A percentile compares a stretch with the other conserved stretches of the same genome.
Conservation (phyloP, 257 asterid genomes). For the Solanum virginianum region DNA sequence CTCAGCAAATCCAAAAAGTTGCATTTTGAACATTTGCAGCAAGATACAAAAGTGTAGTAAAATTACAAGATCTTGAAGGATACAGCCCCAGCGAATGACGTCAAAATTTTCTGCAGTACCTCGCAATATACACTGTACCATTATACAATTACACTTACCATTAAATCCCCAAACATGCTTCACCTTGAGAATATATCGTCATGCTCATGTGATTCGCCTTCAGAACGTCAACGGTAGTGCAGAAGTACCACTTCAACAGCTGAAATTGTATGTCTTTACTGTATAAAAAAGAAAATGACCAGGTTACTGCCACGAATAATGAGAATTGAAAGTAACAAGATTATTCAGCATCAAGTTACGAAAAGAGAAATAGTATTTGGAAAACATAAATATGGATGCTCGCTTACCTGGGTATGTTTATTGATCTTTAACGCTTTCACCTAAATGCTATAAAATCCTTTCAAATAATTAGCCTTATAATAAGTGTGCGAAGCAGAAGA, state of each 20-base stretch:
- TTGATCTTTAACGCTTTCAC: neutral
- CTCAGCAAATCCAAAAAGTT: neutral
- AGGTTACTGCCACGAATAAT: neutral
- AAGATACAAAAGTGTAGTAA: neutral
- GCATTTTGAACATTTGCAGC: neutral
- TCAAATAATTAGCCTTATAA: neutral
- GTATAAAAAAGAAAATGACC: neutral
- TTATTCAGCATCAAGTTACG: neutral
- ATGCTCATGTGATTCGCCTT: neutral
- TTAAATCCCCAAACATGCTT: neutral
- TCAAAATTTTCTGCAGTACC: neutral
- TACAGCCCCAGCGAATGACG: neutral
- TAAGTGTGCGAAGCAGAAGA: neutral
- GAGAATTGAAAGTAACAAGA: neutral
- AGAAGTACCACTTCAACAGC: neutral
- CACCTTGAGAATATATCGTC: neutral
- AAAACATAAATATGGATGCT: neutral
- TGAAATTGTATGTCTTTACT: neutral
- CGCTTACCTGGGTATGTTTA: neutral
- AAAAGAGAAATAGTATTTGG: neutral
- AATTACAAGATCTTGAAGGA: neutral
- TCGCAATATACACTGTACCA: neutral
- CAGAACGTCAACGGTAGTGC: neutral
- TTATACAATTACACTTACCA: neutral
- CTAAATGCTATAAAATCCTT: neutral